A percentile compares a stretch with the other conserved stretches of the same genome.
These are phyloP conservation scores for Tillandsia fasciculata DNA, from an alignment of 176 grass and related monocot genomes.

Conservation along the genomic window DNA sequence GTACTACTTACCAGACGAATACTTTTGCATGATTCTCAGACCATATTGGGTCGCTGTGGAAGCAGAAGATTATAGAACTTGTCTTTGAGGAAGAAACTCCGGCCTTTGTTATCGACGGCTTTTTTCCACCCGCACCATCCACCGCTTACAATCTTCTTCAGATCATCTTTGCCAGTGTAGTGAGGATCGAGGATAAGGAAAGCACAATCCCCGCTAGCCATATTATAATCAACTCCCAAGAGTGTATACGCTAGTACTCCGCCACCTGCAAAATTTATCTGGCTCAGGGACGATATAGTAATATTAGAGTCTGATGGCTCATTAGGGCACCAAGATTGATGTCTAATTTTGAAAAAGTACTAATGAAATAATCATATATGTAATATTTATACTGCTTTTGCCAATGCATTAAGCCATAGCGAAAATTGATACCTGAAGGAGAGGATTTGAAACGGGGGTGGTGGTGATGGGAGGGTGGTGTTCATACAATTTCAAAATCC, in stretches of 20 bases:
- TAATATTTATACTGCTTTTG: too few relatives aligned
- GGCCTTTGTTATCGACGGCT: constrained; percentile 73
- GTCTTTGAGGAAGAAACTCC: constrained; percentile 86
- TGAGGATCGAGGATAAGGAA: constrained; percentile 99
- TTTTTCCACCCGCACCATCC: constrained; percentile 97
- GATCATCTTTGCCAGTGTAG: constrained; percentile 71
- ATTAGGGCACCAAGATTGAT: too few relatives aligned
- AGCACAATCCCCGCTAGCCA: constrained; percentile 62
- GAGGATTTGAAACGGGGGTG: too few relatives aligned
- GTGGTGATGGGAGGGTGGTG: too few relatives aligned
- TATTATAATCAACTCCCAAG: constrained; percentile 88
- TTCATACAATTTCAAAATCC: too few relatives aligned
- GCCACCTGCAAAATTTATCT: constrained; percentile 52
- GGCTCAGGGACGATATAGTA: not conserved
- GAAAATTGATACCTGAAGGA: too few relatives aligned
- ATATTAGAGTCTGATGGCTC: too few relatives aligned
- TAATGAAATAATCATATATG: too few relatives aligned
- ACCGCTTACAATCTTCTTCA: constrained; percentile 76
- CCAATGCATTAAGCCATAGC: too few relatives aligned
- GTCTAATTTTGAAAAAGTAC: too few relatives aligned
- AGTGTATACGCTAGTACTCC: constrained; percentile 93
- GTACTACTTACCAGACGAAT: not conserved
- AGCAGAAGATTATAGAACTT: constrained; percentile 98
- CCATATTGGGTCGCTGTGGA: constrained; percentile 91
- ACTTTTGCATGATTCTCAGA: constrained; percentile 32